phyloP scores from a whole-genome alignment of 495 filamentous ascomycete genomes.

The Aspergillus bridgeri region DNA sequence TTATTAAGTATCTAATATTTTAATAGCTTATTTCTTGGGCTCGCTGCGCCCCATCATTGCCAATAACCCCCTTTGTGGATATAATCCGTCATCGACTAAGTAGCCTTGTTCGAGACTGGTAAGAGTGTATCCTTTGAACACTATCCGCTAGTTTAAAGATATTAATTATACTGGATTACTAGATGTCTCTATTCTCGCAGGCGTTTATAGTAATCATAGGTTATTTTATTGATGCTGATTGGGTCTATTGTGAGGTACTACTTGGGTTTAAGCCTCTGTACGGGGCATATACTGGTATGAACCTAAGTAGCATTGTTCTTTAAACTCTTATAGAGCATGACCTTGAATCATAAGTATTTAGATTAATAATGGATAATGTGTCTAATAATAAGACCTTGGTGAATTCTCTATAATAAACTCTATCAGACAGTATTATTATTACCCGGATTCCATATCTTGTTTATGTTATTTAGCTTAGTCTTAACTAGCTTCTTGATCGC shows the following conservation, averaged over 20 bases:
- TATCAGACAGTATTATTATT: constrained; percentile 2
- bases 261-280: constrained; percentile 15
- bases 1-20: too few relatives aligned
- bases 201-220: neutral
- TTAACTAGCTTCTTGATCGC: constrained; percentile 3
- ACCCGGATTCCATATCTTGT: neutral
- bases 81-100: neutral
- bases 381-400: neutral
- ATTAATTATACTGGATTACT: constrained; percentile 13
- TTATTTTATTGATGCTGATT: neutral
- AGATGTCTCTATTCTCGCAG: constrained; percentile 10
- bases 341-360: too few relatives aligned
- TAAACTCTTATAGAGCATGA: too few relatives aligned
- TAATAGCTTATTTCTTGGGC: too few relatives aligned
- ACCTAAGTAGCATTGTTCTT: too few relatives aligned
- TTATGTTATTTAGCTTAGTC: constrained; percentile 8
- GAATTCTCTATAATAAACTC: constrained; percentile 1
- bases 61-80: neutral
- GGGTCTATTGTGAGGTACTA: constrained; percentile 10
- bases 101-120: neutral
- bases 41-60: neutral
- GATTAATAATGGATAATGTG: too few relatives aligned
- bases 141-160: neutral
- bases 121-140: constrained; percentile 1
- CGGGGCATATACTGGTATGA: constrained; percentile 3